These are phyloP conservation scores for Diutina neorugosa DNA, from an alignment of 1,139 yeast genomes.

Conservation along the genomic window DNA sequence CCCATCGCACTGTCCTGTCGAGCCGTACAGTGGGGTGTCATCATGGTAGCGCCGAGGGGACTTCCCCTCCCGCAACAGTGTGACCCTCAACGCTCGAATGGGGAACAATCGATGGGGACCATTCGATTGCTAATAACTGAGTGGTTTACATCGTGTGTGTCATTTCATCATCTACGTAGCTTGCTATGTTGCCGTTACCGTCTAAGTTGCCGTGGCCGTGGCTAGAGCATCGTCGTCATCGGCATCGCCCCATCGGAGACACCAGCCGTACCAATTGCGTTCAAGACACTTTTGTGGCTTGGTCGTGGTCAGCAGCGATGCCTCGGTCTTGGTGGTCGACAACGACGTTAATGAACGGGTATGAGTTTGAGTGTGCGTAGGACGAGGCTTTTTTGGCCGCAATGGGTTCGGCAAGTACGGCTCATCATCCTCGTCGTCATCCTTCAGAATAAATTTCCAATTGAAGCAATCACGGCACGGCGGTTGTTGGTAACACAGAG, in stretches of 20 bases:
- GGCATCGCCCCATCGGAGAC: slow-evolving; percentile 26
- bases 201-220: background rate
- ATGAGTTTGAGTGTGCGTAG: background rate
- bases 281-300: slow-evolving; percentile 26
- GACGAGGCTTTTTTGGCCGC: slow-evolving; percentile 10
- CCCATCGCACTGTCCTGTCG: too few species aligned
- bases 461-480: slow-evolving; percentile 84
- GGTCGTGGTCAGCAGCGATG: slow-evolving; percentile 6
- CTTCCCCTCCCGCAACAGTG: too few species aligned
- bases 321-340: slow-evolving; percentile 5
- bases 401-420: slow-evolving; percentile 30
- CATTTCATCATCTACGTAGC: background rate
- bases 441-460: slow-evolving; percentile 68
- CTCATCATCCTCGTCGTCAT: slow-evolving; percentile 27
- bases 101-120: too few species aligned
- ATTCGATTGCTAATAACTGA: too few species aligned
- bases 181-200: background rate
- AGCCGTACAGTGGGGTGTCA: too few species aligned
- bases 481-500: slow-evolving; percentile 61
- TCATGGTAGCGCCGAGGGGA: too few species aligned
- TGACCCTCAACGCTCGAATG: too few species aligned
- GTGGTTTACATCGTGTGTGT: background rate
- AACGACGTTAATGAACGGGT: slow-evolving; percentile 6
- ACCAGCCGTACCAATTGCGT: slow-evolving; percentile 39
- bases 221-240: slow-evolving; percentile 7